phyloP scores from a whole-genome alignment of 1,284 basidiomycete genomes.

The Naganishia cerealis region DNA sequence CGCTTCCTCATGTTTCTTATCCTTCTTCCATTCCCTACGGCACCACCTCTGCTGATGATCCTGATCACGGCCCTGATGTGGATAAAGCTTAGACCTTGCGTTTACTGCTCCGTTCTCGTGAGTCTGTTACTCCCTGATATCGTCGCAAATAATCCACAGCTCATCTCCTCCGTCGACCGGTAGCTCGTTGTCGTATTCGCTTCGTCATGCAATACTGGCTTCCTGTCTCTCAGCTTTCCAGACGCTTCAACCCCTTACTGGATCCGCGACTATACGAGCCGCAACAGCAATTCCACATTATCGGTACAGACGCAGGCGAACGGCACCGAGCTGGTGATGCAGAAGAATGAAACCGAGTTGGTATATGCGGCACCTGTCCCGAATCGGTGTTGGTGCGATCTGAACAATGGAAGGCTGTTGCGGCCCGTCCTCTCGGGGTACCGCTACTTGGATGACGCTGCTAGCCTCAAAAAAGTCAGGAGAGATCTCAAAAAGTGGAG shows the following conservation, averaged over 20 bases:
- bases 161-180: background rate
- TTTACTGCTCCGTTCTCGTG: conserved; percentile 33
- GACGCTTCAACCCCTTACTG: conserved; percentile 15
- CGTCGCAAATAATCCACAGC: background rate
- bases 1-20: conserved; percentile 33
- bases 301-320: background rate
- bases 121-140: background rate
- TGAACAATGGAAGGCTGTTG: conserved; percentile 28
- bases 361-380: conserved; percentile 25
- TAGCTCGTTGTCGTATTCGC: conserved; percentile 30
- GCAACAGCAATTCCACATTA: background rate
- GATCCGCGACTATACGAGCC: conserved; percentile 5
- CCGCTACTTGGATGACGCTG: conserved; percentile 14
- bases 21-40: conserved; percentile 31
- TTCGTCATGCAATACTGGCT: conserved; percentile 26
- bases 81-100: conserved; percentile 32
- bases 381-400: conserved; percentile 30
- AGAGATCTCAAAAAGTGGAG: conserved; percentile 14
- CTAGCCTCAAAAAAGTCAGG: conserved; percentile 5
- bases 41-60: conserved; percentile 31
- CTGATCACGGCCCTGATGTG: conserved; percentile 28
- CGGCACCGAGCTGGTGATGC: background rate
- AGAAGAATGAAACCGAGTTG: conserved; percentile 23
- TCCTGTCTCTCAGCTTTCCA: conserved; percentile 30
- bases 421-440: conserved; percentile 33